A percentile compares a stretch with the other conserved stretches of the same genome.
These are phyloP conservation scores for Endocarpon pusillum DNA, from an alignment of 495 filamentous ascomycete genomes.

Conservation along the genomic window DNA sequence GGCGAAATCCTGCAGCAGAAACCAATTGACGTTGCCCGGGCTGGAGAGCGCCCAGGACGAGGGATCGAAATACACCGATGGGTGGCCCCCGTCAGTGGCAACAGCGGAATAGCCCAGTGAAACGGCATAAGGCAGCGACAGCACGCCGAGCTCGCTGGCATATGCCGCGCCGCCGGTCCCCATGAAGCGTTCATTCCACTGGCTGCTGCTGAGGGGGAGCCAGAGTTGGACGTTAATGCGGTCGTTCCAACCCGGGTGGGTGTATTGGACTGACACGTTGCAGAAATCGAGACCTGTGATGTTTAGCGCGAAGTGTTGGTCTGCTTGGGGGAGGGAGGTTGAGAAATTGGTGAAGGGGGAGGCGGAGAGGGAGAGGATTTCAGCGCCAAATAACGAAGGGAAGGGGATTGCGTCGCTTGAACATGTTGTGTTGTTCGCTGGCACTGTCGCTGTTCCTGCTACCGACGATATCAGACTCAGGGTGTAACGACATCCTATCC, in stretches of 20 bases:
- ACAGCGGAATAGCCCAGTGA: slow-evolving; percentile 3
- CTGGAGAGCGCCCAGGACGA: slow-evolving; percentile 24
- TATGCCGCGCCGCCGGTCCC: slow-evolving; percentile 29
- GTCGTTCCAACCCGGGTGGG: slow-evolving; percentile 24
- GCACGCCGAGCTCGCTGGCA: slow-evolving; percentile 11
- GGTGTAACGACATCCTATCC: too few relatives aligned
- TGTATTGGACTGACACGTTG: slow-evolving; percentile 26
- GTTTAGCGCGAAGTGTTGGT: too few relatives aligned
- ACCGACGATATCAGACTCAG: too few relatives aligned
- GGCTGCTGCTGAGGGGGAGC: slow-evolving; percentile 18
- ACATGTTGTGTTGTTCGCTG: too few relatives aligned
- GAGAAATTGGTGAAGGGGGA: too few relatives aligned
- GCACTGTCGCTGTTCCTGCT: too few relatives aligned
- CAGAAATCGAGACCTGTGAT: slow-evolving; percentile 28
- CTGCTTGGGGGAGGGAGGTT: too few relatives aligned
- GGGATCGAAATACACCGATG: slow-evolving; percentile 23
- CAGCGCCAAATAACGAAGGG: too few relatives aligned
- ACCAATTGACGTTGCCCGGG: slow-evolving; percentile 25
- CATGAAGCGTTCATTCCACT: slow-evolving; percentile 28
- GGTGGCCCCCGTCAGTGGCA: slow-evolving; percentile 20
- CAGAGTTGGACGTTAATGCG: slow-evolving; percentile 18
- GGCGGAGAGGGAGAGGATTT: too few relatives aligned
- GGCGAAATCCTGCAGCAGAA: slow-evolving; percentile 21
- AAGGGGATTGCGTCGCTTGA: too few relatives aligned
- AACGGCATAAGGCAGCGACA: slow-evolving; percentile 11